These are phyloP conservation scores for Colletotrichum cereale DNA, from an alignment of 2,329 filamentous ascomycete genomes.

Conservation along the genomic window DNA sequence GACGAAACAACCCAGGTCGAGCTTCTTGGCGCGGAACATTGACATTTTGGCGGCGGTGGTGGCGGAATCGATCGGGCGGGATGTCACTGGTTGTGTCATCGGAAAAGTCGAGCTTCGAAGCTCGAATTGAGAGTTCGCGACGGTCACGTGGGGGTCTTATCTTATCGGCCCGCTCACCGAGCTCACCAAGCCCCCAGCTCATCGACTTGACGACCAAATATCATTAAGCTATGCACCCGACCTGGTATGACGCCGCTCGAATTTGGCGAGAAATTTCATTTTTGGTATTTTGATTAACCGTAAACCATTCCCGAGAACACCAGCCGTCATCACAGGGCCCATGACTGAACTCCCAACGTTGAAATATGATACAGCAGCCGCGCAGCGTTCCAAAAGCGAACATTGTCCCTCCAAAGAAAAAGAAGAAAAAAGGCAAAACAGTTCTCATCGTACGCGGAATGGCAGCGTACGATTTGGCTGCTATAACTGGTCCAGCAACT, in stretches of 20 bases:
- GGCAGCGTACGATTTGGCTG: constrained; percentile 2
- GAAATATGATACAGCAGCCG: constrained; percentile 32
- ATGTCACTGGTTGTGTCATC: constrained; percentile 13
- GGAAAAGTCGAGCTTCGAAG: constrained; percentile 18
- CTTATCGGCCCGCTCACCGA: constrained; percentile 6
- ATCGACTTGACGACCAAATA: neutral
- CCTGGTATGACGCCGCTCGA: too few relatives aligned
- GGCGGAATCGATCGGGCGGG: constrained; percentile 2
- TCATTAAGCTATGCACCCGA: too few relatives aligned
- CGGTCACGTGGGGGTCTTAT: constrained; percentile 20
- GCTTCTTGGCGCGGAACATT: constrained; percentile 89
- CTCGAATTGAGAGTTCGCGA: constrained; percentile 13
- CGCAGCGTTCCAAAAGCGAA: neutral
- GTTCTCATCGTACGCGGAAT: constrained; percentile 7
- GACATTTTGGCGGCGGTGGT: constrained; percentile 69
- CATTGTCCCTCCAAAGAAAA: neutral
- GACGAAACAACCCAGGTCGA: constrained; percentile 89
- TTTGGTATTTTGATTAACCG: constrained; percentile 37
- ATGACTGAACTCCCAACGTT: constrained; percentile 23
- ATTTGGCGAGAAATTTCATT: constrained; percentile 6
- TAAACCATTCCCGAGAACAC: constrained; percentile 31
- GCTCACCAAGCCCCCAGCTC: neutral
- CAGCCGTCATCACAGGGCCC: constrained; percentile 32
- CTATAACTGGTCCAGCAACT: constrained; percentile 84
- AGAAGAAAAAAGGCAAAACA: neutral